phyloP scores from a whole-genome alignment of 83 land plant species.

The Diphasiastrum complanatum region DNA sequence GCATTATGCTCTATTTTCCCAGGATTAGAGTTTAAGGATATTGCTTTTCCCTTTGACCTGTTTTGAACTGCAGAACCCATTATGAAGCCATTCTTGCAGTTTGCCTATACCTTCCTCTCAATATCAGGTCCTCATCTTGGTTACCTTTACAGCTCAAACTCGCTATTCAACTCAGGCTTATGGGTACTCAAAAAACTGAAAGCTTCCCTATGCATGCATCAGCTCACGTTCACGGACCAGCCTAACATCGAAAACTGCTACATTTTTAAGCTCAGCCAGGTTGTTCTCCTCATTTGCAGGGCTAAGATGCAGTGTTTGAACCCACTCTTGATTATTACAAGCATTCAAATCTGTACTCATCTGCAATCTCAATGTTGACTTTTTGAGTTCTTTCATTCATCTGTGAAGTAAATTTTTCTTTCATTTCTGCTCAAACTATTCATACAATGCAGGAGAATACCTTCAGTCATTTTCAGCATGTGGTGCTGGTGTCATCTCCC shows the following conservation, averaged over 20 bases:
- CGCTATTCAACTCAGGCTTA: slow-evolving; percentile 78
- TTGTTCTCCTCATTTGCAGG: too few species aligned
- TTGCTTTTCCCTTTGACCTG: not conserved
- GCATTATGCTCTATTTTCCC: not conserved
- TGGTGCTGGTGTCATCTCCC: slow-evolving; percentile 73
- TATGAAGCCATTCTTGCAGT: slow-evolving; percentile 64
- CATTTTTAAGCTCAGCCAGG: slow-evolving; percentile 82
- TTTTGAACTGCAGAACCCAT: slow-evolving; percentile 51
- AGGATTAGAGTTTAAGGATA: not conserved
- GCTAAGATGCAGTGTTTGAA: too few species aligned
- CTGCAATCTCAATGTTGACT: not conserved
- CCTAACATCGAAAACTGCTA: slow-evolving; percentile 63
- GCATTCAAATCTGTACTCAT: too few species aligned
- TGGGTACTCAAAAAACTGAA: slow-evolving; percentile 89
- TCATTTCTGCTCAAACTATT: not conserved
- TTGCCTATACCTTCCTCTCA: slow-evolving; percentile 63
- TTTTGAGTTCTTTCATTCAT: not conserved
- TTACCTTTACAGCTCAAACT: slow-evolving; percentile 77
- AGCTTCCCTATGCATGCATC: slow-evolving; percentile 75
- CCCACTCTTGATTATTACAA: too few species aligned
- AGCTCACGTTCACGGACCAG: slow-evolving; percentile 76
- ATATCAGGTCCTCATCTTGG: slow-evolving; percentile 88
- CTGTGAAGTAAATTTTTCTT: not conserved
- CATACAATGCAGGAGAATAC: slow-evolving; percentile 49
- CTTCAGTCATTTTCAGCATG: slow-evolving; percentile 60